Evolutionary conservation across 129 eudicot species (phyloP).

Genomic region (Lactuca saligna): DNA sequence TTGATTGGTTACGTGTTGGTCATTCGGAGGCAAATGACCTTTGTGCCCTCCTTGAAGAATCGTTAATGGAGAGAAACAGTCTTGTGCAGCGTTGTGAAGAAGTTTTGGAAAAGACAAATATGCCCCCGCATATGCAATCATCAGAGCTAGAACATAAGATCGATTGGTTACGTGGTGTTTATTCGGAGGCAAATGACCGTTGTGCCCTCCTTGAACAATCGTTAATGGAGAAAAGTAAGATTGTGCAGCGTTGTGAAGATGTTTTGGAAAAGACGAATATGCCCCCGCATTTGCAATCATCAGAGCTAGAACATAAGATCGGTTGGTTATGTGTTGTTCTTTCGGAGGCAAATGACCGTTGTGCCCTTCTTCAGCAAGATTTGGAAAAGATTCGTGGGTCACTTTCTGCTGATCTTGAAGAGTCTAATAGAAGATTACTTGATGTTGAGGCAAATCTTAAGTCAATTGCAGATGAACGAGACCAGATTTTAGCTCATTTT

Average conservation of each 20-base stretch:
- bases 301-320: conserved; percentile 90
- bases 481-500: conserved; percentile 51
- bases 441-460: conserved; percentile 58
- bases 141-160: conserved; percentile 89
- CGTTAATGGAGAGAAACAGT: conserved; percentile 83
- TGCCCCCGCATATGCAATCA: conserved; percentile 72
- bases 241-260: conserved; percentile 86
- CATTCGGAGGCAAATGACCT: conserved; percentile 66
- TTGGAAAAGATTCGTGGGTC: conserved; percentile 53
- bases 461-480: conserved; percentile 56
- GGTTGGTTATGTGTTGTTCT: conserved; percentile 74
- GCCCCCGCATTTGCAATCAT: conserved; percentile 69
- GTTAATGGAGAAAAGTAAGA: conserved; percentile 79
- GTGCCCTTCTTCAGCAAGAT: conserved; percentile 70
- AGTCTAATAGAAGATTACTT: conserved; percentile 50
- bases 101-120: conserved; percentile 65
- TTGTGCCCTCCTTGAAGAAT: conserved; percentile 69
- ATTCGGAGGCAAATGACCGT: conserved; percentile 64
- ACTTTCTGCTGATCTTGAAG: conserved; percentile 56
- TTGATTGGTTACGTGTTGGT: conserved; percentile 73
- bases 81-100: conserved; percentile 89
- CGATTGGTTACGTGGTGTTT: conserved; percentile 70
- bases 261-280: conserved; percentile 67
- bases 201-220: conserved; percentile 66
- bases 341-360: conserved; percentile 61